Conservation (phyloP, 2,329 filamentous ascomycete genomes). For the Clonostachys rosea region DNA sequence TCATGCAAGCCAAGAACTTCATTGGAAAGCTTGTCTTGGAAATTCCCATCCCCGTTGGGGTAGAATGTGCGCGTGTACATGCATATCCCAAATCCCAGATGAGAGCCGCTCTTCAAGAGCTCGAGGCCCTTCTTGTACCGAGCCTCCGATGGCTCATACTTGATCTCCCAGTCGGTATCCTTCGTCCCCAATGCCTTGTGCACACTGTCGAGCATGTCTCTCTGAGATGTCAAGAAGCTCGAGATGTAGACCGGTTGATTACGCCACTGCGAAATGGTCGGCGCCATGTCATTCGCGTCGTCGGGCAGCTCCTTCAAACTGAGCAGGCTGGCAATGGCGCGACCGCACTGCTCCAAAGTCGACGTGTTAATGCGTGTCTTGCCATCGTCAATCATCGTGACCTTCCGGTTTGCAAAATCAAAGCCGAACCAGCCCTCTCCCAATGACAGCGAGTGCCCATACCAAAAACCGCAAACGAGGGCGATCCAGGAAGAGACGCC, state of each 20-base stretch:
- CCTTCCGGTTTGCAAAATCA: conserved; percentile 33
- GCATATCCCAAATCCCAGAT: conserved; percentile 36
- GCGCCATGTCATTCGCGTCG: conserved; percentile 23
- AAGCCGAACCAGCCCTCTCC: conserved; percentile 36
- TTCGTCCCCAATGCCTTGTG: conserved; percentile 52
- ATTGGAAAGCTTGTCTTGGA: conserved; percentile 33
- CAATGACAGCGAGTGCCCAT: conserved; percentile 38
- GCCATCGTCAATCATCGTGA: conserved; percentile 51
- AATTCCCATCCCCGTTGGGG: conserved; percentile 23
- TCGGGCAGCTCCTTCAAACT: conserved; percentile 39
- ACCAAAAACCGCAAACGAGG: conserved; percentile 44
- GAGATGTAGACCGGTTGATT: conserved; percentile 46
- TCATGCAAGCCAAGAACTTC: conserved; percentile 47
- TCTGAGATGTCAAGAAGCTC: conserved; percentile 56
- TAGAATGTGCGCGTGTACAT: conserved; percentile 56
- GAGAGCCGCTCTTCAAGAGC: conserved; percentile 29
- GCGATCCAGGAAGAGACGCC: conserved; percentile 15
- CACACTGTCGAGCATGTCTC: conserved; percentile 60
- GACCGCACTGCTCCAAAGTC: conserved; percentile 55
- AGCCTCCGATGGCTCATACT: conserved; percentile 29
- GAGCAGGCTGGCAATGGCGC: conserved; percentile 45
- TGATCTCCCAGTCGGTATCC: conserved; percentile 57
- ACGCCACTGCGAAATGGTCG: conserved; percentile 26
- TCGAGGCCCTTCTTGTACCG: background rate
- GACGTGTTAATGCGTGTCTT: conserved; percentile 48